Evolutionary conservation across 768 basidiomycete genomes (phyloP), one percentile per base, ranked within the genome.

Genomic region (Podaxis sp.): DNA sequence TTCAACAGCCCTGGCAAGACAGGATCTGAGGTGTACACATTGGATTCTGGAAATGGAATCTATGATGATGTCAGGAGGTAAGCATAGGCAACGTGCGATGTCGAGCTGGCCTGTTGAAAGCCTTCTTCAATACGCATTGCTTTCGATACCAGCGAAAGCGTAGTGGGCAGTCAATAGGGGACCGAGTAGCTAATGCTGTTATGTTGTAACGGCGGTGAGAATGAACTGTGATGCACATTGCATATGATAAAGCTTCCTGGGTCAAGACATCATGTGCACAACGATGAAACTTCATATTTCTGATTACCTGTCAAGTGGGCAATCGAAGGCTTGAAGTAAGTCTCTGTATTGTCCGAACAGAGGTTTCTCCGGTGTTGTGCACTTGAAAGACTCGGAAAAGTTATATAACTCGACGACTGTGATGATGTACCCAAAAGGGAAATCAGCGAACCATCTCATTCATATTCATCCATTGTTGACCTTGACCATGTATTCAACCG

Each of bases 41-140:
- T 84, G 37, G 77, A 79, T 63, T 87, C 84, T 0, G 70, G 70
- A 65, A 83, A 84, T 7, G 79, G 82, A 2, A 72, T 74, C 86
- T 88, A 61, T 5, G 25, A 2, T 21, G 11, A 37, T 16, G 27
- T 13, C 23, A 14, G 3, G 27, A 46, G 42, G 23, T 27, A 27
- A 53, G 14, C 55, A 9, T 51, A 7, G 35, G 4, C 55, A 11
- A 46, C 36, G 1, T 18, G 54, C 1, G 57, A 16, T 36, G n/a
- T 35, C 28, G 11, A 7, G 66, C 72, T 40, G 61, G 84, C 87
- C 63, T 74, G 76, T 63, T 89, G 86, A 65, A 88, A 89, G 36
- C 88, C 88, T 50, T 88, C 78, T 69, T 89, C 86, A 35, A 82
- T 72, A 47, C 81, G 82, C 88, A 90, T 88, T 32, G 5, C 32